A percentile compares a stretch with the other conserved stretches of the same genome.
Evolutionary conservation across 1,284 basidiomycete genomes (phyloP).

Genomic region (Fistulina hepatica): DNA sequence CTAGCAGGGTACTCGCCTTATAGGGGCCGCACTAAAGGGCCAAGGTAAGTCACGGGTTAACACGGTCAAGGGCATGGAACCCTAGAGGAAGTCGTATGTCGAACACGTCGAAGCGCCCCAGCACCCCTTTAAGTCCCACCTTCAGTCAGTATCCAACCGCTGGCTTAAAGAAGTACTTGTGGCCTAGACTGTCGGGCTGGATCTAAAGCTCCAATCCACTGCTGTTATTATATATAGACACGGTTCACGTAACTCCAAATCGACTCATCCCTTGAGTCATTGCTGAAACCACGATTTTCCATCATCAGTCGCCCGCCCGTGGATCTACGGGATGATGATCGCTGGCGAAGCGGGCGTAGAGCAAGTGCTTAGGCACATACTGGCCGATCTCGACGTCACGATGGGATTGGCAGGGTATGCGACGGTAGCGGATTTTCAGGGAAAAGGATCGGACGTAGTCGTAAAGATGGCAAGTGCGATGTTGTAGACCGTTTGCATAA

Average conservation of each 20-base stretch:
- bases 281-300: background rate
- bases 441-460: constrained; percentile 32
- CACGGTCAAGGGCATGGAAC: constrained; percentile 32
- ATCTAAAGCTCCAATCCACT: constrained; percentile 69
- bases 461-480: too few relatives aligned
- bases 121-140: constrained; percentile 54
- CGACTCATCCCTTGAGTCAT: background rate
- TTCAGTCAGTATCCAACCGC: constrained; percentile 43
- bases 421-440: constrained; percentile 36
- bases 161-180: constrained; percentile 46
- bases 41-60: too few relatives aligned
- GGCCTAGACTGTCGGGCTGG: constrained; percentile 62
- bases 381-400: constrained; percentile 53
- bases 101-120: too few relatives aligned
- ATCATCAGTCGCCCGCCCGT: constrained; percentile 42
- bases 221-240: constrained; percentile 68
- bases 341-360: constrained; percentile 57
- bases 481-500: too few relatives aligned
- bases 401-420: constrained; percentile 40
- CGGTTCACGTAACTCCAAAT: constrained; percentile 34
- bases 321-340: constrained; percentile 50
- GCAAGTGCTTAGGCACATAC: constrained; percentile 47
- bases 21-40: too few relatives aligned
- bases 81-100: constrained; percentile 28
- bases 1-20: too few relatives aligned